Evolutionary conservation across 768 basidiomycete species (phyloP).

Genomic region (Ramaria rubella): DNA sequence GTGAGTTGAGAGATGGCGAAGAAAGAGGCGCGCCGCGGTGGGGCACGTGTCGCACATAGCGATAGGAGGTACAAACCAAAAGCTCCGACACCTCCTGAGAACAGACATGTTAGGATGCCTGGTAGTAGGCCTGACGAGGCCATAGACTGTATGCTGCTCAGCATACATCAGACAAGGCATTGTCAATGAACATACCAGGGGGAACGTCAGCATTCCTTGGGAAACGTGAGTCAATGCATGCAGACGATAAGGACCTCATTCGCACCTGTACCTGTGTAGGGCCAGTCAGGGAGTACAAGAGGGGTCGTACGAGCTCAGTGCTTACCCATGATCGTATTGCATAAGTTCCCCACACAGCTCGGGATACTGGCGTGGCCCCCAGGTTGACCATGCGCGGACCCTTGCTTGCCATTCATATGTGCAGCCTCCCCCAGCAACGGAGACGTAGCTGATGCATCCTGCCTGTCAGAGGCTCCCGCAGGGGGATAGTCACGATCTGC

Average conservation of each 20-base stretch:
- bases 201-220: constrained; percentile 83
- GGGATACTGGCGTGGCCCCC: constrained; percentile 66
- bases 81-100: constrained; percentile 67
- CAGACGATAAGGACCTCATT: background rate
- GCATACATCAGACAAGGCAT: background rate
- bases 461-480: constrained; percentile 22
- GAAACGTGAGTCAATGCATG: background rate
- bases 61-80: constrained; percentile 90
- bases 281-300: background rate
- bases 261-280: constrained; percentile 7
- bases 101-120: constrained; percentile 79
- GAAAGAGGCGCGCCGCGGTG: constrained; percentile 73
- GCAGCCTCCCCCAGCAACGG: constrained; percentile 49
- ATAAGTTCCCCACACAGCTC: constrained; percentile 71
- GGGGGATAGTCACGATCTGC: constrained; percentile 25
- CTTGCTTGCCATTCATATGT: constrained; percentile 17
- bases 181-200: constrained; percentile 47
- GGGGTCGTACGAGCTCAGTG: constrained; percentile 38
- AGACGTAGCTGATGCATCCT: constrained; percentile 6
- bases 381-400: constrained; percentile 12
- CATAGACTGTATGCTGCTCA: constrained; percentile 49
- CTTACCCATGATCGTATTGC: constrained; percentile 90
- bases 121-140: constrained; percentile 87
- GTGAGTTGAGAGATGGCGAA: constrained; percentile 80
- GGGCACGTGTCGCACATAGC: constrained; percentile 69